Percentiles rank a stretch among this genome's conserved stretches.
phyloP scores from a whole-genome alignment of 192 early-diverging fungal species.

The Dimargaris verticillata region DNA sequence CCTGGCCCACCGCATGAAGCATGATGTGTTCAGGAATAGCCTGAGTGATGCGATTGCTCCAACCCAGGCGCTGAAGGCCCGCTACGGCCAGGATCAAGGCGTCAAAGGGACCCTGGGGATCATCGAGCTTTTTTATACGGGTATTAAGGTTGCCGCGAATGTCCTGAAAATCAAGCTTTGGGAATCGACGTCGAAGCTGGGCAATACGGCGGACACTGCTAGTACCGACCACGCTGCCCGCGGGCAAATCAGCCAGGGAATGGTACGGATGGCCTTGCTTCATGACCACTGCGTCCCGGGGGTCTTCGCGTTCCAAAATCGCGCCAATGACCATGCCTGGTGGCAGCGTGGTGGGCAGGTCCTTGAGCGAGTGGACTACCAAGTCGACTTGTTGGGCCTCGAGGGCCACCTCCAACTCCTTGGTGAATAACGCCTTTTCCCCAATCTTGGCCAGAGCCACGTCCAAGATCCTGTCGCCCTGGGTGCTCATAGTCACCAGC shows the following conservation, averaged over 20 bases:
- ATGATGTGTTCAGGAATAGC: slow-evolving; percentile 38
- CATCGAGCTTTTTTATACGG: slow-evolving; percentile 73
- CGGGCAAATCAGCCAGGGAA: slow-evolving; percentile 44
- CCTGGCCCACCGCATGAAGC: slow-evolving; percentile 85
- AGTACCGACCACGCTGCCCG: slow-evolving; percentile 69
- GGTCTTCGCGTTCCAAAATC: slow-evolving; percentile 74
- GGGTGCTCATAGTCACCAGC: slow-evolving; percentile 46
- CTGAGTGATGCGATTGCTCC: slow-evolving; percentile 53
- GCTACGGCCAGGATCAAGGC: slow-evolving; percentile 78
- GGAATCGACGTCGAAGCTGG: slow-evolving; percentile 65
- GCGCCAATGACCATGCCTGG: slow-evolving; percentile 67
- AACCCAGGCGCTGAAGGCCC: slow-evolving; percentile 57
- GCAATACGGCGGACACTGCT: slow-evolving; percentile 75
- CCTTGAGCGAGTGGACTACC: slow-evolving; percentile 89
- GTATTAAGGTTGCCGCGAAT: slow-evolving; percentile 77
- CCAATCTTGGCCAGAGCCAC: slow-evolving; percentile 79
- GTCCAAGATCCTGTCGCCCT: slow-evolving; percentile 68
- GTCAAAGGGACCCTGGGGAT: slow-evolving; percentile 40
- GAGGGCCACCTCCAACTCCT: slow-evolving; percentile 74
- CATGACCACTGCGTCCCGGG: slow-evolving; percentile 74
- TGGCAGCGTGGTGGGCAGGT: slow-evolving; percentile 75
- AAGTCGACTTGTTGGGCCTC: slow-evolving; percentile 48
- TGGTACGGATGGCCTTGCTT: slow-evolving; percentile 19
- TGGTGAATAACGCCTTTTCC: slow-evolving; percentile 77
- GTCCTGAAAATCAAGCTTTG: slow-evolving; percentile 57